Base-by-base conservation (phyloP, 2,329 filamentous ascomycete genomes). In the Colletotrichum melonis region DNA sequence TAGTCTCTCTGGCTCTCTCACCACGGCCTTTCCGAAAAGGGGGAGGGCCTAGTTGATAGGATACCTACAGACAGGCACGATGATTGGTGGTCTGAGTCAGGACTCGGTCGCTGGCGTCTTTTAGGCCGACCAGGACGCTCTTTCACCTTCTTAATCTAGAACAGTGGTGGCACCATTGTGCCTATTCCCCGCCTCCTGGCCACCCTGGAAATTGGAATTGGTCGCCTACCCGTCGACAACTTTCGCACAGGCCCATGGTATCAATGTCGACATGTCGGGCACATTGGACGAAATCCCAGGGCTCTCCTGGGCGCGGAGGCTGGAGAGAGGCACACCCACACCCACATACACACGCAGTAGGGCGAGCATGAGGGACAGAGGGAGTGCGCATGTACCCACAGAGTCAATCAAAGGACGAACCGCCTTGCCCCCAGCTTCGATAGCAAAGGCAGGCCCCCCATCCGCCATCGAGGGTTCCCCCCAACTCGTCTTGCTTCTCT, bases 21-120 rank as follows among this genome's bases (percentile, higher is more conserved):
- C 72, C 52, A 54, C 69, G 69, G 69, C 72, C 46, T 68, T 72
- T 68, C 68, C 72, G 72, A 72, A 68, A 63, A 59, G 58, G 72
- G 72, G 68, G 72, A 74, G 56, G 32, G 56, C 71, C 72, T 67
- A 52, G 72, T 49, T 59, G 69, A 68, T 74, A 74, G 69, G 42
- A 60, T n/a, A 64, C 52, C 42, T 6, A 16, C 16, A 28, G 19
- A 52, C 54, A 58, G 16, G 69, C 54, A 42, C 28, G 2, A 9
- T 68, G 68, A 74, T 74, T 74, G 72, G 69, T 74, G 63, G 68
- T 72, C 69, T 74, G 72, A 74, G 69, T 74, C 72, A 74, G 72
- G 63, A 74, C 58, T 68, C 42, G 57, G 69, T 68, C 38, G 57
- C 59, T 74, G 72, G 72, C 72, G 72, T 64, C 69, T 67, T 66